Conservation (phyloP, 106 monocot species). For the Phalaenopsis equestris region DNA sequence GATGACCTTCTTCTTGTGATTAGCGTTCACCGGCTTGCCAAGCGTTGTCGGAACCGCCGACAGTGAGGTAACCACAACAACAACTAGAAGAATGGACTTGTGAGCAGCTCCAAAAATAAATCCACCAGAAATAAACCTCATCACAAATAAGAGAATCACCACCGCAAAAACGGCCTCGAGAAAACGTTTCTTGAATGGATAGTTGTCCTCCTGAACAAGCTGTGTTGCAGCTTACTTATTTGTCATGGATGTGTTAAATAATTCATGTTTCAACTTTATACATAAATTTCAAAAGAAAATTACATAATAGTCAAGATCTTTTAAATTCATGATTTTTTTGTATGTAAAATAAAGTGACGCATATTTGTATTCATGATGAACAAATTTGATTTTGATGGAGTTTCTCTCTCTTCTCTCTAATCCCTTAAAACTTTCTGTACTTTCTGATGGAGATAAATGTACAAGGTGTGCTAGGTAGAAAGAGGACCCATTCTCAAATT, state of each 20-base stretch:
- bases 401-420: too few species aligned
- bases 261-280: too few species aligned
- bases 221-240: constrained; percentile 32
- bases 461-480: too few species aligned
- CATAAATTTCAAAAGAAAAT: too few species aligned
- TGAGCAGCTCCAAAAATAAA: constrained; percentile 44
- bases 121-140: constrained; percentile 36
- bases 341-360: too few species aligned
- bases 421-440: too few species aligned
- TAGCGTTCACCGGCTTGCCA: constrained; percentile 51
- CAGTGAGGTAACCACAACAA: constrained; percentile 17
- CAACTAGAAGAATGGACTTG: constrained; percentile 34
- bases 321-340: too few species aligned
- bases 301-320: too few species aligned
- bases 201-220: constrained; percentile 20
- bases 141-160: constrained; percentile 30
- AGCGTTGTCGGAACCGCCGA: constrained; percentile 34
- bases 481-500: too few species aligned
- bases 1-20: constrained; percentile 60
- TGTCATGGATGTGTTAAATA: constrained; percentile 4
- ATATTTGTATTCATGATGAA: too few species aligned
- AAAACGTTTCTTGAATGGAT: constrained; percentile 27
- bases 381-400: too few species aligned
- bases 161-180: constrained; percentile 24
- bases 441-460: too few species aligned